Percentiles rank a stretch among this genome's conserved stretches.
These are phyloP conservation scores for Colletotrichum caudatum DNA, from an alignment of 2,329 filamentous ascomycete species.

Conservation along the genomic window DNA sequence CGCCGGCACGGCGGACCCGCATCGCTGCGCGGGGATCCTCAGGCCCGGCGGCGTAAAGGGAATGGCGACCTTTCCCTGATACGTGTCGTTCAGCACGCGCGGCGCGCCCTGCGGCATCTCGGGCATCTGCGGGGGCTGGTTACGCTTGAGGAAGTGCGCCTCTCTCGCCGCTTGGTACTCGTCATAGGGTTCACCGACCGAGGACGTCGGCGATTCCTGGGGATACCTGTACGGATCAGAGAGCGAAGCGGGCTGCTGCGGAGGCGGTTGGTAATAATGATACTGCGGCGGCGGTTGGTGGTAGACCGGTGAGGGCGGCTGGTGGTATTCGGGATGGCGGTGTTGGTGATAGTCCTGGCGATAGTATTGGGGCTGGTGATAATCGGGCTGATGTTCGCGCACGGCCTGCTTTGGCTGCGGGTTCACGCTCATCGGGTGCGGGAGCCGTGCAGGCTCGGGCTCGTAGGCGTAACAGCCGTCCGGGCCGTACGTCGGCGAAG, in stretches of 20 bases:
- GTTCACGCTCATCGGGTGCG: slow-evolving; percentile 45
- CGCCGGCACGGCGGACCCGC: slow-evolving; percentile 5
- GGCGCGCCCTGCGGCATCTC: slow-evolving; percentile 20
- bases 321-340: slow-evolving; percentile 40
- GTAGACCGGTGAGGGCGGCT: slow-evolving; percentile 43
- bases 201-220: slow-evolving; percentile 16
- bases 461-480: slow-evolving; percentile 46
- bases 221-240: slow-evolving; percentile 29
- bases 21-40: slow-evolving; percentile 29
- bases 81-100: slow-evolving; percentile 35
- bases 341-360: slow-evolving; percentile 23
- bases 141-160: slow-evolving; percentile 29
- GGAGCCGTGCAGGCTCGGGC: slow-evolving; percentile 45
- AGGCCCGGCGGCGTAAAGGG: slow-evolving; percentile 33
- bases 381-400: slow-evolving; percentile 26
- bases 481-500: slow-evolving; percentile 46
- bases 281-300: slow-evolving; percentile 43
- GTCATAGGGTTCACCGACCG: slow-evolving; percentile 22
- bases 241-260: slow-evolving; percentile 25
- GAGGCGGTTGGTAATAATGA: slow-evolving; percentile 42
- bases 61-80: slow-evolving; percentile 41
- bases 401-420: slow-evolving; percentile 27
- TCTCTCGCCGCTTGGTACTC: slow-evolving; percentile 31
- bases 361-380: slow-evolving; percentile 21
- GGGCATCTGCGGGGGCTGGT: slow-evolving; percentile 19